These are phyloP conservation scores for Hortaea werneckii DNA, from an alignment of 2,329 filamentous ascomycete species.

Conservation along the genomic window DNA sequence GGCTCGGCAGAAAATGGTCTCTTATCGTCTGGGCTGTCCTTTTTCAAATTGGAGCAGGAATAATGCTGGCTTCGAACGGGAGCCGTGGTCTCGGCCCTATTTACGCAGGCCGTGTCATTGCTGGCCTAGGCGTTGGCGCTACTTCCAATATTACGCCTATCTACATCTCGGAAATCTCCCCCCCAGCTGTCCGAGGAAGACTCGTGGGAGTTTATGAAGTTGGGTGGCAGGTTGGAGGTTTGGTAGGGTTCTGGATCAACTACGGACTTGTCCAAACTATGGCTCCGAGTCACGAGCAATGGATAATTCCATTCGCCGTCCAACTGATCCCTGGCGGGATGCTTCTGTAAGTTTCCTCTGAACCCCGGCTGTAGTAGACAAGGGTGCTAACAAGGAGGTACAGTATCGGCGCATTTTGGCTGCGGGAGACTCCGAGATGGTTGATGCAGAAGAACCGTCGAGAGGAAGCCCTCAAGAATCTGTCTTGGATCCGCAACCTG, in stretches of 20 bases:
- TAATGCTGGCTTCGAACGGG: constrained; percentile 59
- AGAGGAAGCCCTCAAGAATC: constrained; percentile 31
- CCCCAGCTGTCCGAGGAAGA: constrained; percentile 49
- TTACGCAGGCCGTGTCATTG: constrained; percentile 46
- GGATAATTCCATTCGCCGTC: constrained; percentile 45
- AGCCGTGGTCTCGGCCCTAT: constrained; percentile 53
- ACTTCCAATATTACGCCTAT: constrained; percentile 49
- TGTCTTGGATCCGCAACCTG: constrained; percentile 56
- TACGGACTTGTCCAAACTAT: constrained; percentile 37
- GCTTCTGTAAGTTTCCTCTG: constrained; percentile 28
- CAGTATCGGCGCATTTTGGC: constrained; percentile 30
- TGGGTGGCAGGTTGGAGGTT: constrained; percentile 44
- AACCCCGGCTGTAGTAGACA: too few species aligned
- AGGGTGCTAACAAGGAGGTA: too few species aligned
- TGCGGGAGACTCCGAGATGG: constrained; percentile 37
- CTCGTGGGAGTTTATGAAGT: constrained; percentile 50
- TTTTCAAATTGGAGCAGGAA: constrained; percentile 60
- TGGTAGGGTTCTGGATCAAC: constrained; percentile 39
- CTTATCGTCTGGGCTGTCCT: constrained; percentile 51
- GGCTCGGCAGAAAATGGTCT: constrained; percentile 55
- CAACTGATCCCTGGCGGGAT: constrained; percentile 58
- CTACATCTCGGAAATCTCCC: constrained; percentile 49
- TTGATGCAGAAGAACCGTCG: constrained; percentile 33
- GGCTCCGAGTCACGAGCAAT: constrained; percentile 33
- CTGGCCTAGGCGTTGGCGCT: constrained; percentile 47